Evolutionary conservation across 495 filamentous ascomycete species (phyloP), one percentile per base, ranked within the genome.

Genomic region (Daldinia decipiens): DNA sequence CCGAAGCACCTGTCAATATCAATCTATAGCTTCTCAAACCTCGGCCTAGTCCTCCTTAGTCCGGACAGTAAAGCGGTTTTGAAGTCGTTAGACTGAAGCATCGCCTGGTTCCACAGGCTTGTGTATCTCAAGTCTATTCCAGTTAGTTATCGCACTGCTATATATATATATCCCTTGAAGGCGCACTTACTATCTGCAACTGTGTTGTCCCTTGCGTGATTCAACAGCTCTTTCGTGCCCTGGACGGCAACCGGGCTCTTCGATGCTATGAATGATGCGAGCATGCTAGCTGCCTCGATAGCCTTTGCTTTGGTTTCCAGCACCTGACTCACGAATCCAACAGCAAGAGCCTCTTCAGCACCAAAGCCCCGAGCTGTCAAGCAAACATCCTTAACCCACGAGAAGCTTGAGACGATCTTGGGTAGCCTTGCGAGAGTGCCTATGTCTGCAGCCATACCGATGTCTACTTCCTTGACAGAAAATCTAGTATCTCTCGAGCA

Each of bases 231-330:
- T 83, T 99, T 99, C 21, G 95, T 98, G 4, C 93, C 92, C 81
- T 95, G 90, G 68, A 97, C 92, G 0, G 93, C 95, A 24, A 99
- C 88, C 0, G 95, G 95, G 73, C 92, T 96, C 86, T 98, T 98
- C 5, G 75, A 79, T 38, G 91, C 91, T 17, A 98, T 87, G 74
- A 89, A 64, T 12, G 69, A 78, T 7, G 91, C 93, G 76, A 93
- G 63, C 77, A 88, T 84, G 65, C 95, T 21, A 1, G 88, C 94
- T 38, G 84, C 84, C 43, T 82, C 77, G 31, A 94, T 74, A 5
- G 89, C 86, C 51, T 84, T 85, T 26, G 82, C 82, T 78, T 93
- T 93, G 21, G 76, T 83, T 5, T 88, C 87, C 67, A 87, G 85
- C 2, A 98, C 92, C n/a, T 83, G 84, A 72, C 87, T 93, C 19